Base-by-base conservation (phyloP, 139 green algal species). In the Astrephomene gubernaculifera region DNA sequence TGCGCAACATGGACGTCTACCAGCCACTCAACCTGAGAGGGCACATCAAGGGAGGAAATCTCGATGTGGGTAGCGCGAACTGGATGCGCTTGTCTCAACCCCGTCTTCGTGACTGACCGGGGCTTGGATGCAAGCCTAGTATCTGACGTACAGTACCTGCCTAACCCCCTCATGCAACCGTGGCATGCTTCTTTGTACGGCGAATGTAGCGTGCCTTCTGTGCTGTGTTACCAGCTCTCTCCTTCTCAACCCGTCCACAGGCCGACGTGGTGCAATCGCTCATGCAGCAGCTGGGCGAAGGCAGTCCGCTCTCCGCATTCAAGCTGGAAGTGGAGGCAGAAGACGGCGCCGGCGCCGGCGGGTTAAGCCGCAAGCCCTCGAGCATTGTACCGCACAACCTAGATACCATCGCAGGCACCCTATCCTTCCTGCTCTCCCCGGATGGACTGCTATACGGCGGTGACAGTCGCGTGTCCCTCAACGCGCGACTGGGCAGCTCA, bases 11-110 rank as follows among this genome's bases (percentile, higher is more conserved):
- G 69, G 82, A 89, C 65, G 27, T 91, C 36, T 83, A 82, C 35
- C 49, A 79, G 44, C 89, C 89, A 24, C n/a, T 89, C 43, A 87
- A 86, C 73, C 68, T 90, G 61, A 65, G 86, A 33, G 57, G 84
- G 61, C 80, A 92, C 38, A 54, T 92, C 4, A 60, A 31, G 31
- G 49, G 36, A 0, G 38, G 86, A 72, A 86, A 33, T 85, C 25
- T 78, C 8, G 79, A 86, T 44, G 79, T 86, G 41, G 54, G 74
- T 31, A n/a, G n/a, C n/a, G n/a, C n/a, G n/a, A n/a, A n/a, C n/a
- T n/a, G n/a, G n/a, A n/a, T n/a, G n/a, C n/a, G 53, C 1, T 1
- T 49, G 71, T 3, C 5, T 31, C 2, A 36, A 17, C 38, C 38
- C 17, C 10, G 68, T 8, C 19, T 7, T 10, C 2, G 29, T 12